phyloP scores from a whole-genome alignment of 1,284 basidiomycete genomes.

The Cutaneotrichosporon sp. region DNA sequence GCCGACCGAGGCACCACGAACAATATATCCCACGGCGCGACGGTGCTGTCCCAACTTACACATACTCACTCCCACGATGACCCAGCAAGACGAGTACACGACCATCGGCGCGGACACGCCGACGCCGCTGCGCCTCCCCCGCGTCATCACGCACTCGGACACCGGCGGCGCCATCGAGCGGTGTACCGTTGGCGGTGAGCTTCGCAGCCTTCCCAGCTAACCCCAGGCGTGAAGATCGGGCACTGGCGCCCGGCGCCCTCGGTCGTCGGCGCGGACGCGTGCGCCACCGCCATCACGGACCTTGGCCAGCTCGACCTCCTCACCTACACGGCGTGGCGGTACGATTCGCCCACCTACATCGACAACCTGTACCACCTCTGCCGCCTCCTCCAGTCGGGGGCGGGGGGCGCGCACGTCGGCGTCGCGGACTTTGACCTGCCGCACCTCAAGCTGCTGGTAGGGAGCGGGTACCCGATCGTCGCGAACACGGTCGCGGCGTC shows the following conservation, averaged over 20 bases:
- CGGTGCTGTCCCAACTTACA: no score
- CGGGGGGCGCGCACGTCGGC: conserved; percentile 13
- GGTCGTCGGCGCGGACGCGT: conserved; percentile 4
- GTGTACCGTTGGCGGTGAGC: neutral
- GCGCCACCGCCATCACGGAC: neutral
- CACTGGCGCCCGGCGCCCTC: conserved; percentile 5
- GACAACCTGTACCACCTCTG: conserved; percentile 10
- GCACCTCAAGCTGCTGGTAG: conserved; percentile 24
- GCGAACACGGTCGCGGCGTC: conserved; percentile 23
- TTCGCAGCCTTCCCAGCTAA: neutral
- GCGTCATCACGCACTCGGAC: neutral
- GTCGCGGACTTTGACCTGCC: conserved; percentile 28
- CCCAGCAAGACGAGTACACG: neutral
- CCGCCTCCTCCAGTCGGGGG: neutral
- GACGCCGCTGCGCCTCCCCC: neutral
- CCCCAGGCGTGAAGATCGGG: neutral
- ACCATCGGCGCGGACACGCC: neutral
- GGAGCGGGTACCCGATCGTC: conserved; percentile 19
- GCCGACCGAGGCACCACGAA: neutral
- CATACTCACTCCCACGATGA: neutral
- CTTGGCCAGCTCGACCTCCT: conserved; percentile 3
- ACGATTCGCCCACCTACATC: conserved; percentile 4
- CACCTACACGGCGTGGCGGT: conserved; percentile 5
- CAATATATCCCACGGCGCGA: neutral
- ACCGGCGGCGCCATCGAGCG: neutral